A percentile compares a stretch with the other conserved stretches of the same genome.
These are phyloP conservation scores for Aspergillus unguis DNA, from an alignment of 2,329 filamentous ascomycete genomes.

Conservation along the genomic window DNA sequence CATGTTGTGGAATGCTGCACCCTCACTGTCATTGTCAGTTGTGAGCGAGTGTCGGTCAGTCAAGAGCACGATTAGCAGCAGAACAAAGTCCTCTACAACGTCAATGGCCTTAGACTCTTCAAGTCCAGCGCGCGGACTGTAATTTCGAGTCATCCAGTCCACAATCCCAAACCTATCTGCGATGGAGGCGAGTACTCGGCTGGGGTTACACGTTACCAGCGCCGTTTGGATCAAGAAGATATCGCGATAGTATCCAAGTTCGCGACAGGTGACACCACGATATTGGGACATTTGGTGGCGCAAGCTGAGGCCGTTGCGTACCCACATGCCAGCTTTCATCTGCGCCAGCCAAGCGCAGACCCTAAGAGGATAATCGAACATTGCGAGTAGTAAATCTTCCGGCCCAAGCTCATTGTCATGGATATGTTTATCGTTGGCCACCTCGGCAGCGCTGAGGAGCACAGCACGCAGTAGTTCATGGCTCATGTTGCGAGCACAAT, in stretches of 20 bases:
- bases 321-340: constrained; percentile 98
- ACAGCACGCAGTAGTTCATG: constrained; percentile 64
- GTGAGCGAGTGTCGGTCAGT: constrained; percentile 78
- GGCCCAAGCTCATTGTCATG: constrained; percentile 54
- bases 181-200: constrained; percentile 79
- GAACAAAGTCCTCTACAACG: constrained; percentile 91
- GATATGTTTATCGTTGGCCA: constrained; percentile 50
- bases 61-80: constrained; percentile 84
- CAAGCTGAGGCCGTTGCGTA: constrained; percentile 92
- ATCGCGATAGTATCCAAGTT: constrained; percentile 91
- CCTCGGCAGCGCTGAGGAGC: constrained; percentile 67
- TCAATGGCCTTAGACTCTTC: constrained; percentile 88
- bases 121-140: constrained; percentile 68
- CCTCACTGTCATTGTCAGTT: constrained; percentile 34
- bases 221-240: constrained; percentile 92
- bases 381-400: constrained; percentile 78
- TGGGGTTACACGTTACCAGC: constrained; percentile 78
- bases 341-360: constrained; percentile 96
- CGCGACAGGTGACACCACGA: constrained; percentile 79
- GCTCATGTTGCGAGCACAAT: constrained; percentile 75
- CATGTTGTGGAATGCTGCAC: constrained; percentile 66
- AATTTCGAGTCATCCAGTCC: constrained; percentile 81
- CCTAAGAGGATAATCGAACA: constrained; percentile 88
- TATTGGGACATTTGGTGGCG: constrained; percentile 94
- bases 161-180: constrained; percentile 88